Percentiles rank a stretch among this genome's conserved stretches.
Conservation (phyloP, 1,139 yeast genomes). For the Nakaseomyces nivariensis region DNA sequence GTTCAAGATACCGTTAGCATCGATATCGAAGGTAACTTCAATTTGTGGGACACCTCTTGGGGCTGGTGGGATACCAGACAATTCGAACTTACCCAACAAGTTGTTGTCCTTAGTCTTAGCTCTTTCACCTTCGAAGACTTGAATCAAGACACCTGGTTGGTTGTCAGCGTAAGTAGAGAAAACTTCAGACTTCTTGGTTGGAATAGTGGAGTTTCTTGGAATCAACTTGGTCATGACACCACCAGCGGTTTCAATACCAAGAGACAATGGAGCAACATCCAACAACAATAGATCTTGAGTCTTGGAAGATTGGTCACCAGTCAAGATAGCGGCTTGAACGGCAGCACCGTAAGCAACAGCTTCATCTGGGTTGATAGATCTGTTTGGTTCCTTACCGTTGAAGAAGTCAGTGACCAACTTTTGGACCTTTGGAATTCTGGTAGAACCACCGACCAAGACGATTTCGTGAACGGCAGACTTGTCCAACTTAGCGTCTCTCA, state of each 20-base stretch:
- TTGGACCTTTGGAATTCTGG: constrained; percentile 91
- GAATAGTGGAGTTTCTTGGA: constrained; percentile 86
- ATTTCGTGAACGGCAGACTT: constrained; percentile 76
- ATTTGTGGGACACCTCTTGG: constrained; percentile 96
- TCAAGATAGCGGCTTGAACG: constrained; percentile 90
- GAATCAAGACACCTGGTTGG: constrained; percentile 89
- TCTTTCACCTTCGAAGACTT: constrained; percentile 92
- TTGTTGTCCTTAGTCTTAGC: constrained; percentile 89
- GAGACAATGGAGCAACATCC: constrained; percentile 82
- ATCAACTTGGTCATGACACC: constrained; percentile 90
- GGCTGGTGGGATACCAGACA: constrained; percentile 89
- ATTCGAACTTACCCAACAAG: constrained; percentile 86
- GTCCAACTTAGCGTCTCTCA: constrained; percentile 71
- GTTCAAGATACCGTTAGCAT: constrained; percentile 88
- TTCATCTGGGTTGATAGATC: constrained; percentile 87
- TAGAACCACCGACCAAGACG: constrained; percentile 86
- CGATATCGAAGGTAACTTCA: constrained; percentile 87
- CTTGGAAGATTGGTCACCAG: constrained; percentile 59
- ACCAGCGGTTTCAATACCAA: constrained; percentile 93
- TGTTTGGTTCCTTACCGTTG: constrained; percentile 85
- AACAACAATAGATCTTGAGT: constrained; percentile 78
- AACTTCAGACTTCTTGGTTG: constrained; percentile 85
- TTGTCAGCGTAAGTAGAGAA: constrained; percentile 90
- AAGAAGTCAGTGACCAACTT: constrained; percentile 78
- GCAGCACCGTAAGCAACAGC: constrained; percentile 98